Conservation (phyloP, 31 red algal genomes). For the Asparagopsis taxiformis region DNA sequence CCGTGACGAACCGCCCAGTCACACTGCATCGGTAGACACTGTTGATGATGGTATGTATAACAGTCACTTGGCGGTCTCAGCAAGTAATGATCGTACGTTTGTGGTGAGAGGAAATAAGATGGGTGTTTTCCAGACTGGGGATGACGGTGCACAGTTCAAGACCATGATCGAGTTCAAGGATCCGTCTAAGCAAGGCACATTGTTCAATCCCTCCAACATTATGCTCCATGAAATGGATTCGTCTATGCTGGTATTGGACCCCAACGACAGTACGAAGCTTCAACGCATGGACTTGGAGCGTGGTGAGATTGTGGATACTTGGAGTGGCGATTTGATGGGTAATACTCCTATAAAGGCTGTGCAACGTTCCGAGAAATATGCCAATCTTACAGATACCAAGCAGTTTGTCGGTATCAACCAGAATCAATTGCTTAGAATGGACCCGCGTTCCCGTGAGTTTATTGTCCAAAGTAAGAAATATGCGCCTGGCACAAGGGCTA, state of each 20-base stretch:
- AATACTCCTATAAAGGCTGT: conserved; percentile 49
- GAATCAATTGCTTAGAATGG: conserved; percentile 70
- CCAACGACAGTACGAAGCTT: conserved; percentile 33
- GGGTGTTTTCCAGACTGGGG: conserved; percentile 71
- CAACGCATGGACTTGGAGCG: conserved; percentile 81
- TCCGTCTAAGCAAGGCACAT: neutral
- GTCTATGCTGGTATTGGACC: conserved; percentile 75
- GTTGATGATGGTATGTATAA: conserved; percentile 50
- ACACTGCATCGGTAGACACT: conserved; percentile 27
- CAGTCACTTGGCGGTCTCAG: conserved; percentile 68
- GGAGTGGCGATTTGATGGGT: conserved; percentile 37
- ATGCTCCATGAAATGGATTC: conserved; percentile 72
- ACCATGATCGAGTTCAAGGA: conserved; percentile 64
- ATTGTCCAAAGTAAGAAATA: conserved; percentile 88
- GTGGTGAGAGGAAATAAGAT: conserved; percentile 80
- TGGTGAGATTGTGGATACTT: conserved; percentile 82
- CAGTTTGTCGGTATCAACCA: conserved; percentile 87
- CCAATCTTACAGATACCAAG: conserved; percentile 54
- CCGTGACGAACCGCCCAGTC: conserved; percentile 28
- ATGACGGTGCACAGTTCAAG: conserved; percentile 53
- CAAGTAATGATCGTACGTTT: conserved; percentile 73
- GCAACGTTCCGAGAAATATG: conserved; percentile 46
- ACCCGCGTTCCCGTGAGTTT: conserved; percentile 69
- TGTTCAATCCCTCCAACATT: conserved; percentile 69
- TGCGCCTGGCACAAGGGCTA: conserved; percentile 51